phyloP scores from a whole-genome alignment of 192 early-diverging fungal genomes.

The Coemansia sp. region DNA sequence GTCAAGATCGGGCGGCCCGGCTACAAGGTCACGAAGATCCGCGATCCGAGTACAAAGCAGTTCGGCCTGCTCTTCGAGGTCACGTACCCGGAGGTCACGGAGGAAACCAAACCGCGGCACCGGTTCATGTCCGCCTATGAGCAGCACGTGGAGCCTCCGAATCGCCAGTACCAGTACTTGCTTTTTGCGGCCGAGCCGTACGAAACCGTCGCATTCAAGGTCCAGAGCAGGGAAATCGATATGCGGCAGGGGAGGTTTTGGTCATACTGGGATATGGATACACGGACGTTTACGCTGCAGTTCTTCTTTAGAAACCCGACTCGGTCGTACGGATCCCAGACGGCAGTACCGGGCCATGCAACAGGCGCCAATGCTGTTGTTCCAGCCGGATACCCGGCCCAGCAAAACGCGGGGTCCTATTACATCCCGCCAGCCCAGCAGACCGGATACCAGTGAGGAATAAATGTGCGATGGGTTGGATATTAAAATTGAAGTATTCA shows the following conservation, averaged over 20 bases:
- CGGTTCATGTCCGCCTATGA: conserved; percentile 98
- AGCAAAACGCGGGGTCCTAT: not conserved
- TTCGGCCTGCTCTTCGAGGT: conserved; percentile 92
- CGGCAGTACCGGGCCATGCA: not conserved
- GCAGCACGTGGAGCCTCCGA: conserved; percentile 86
- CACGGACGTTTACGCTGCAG: conserved; percentile 84
- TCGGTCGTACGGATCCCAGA: conserved; percentile 1
- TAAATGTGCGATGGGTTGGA: not conserved
- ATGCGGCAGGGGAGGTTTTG: conserved; percentile 82
- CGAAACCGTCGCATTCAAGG: conserved; percentile 90
- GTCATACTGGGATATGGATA: conserved; percentile 93
- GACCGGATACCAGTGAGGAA: not conserved
- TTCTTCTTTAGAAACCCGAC: conserved; percentile 70
- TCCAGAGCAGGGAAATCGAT: conserved; percentile 93
- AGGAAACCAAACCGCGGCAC: conserved; percentile 81
- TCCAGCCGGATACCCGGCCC: not conserved
- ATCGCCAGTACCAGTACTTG: conserved; percentile 88
- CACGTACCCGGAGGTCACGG: conserved; percentile 89
- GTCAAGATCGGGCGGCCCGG: conserved; percentile 97
- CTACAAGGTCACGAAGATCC: conserved; percentile 88
- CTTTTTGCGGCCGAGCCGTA: conserved; percentile 96
- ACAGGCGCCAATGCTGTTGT: conserved; percentile 27
- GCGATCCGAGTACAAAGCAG: conserved; percentile 84
- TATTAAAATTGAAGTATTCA: not conserved
- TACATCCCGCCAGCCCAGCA: not conserved